These are phyloP conservation scores for Paramecium tetraurelia DNA, from an alignment of 73 alveolate genomes.

Conservation along the genomic window DNA sequence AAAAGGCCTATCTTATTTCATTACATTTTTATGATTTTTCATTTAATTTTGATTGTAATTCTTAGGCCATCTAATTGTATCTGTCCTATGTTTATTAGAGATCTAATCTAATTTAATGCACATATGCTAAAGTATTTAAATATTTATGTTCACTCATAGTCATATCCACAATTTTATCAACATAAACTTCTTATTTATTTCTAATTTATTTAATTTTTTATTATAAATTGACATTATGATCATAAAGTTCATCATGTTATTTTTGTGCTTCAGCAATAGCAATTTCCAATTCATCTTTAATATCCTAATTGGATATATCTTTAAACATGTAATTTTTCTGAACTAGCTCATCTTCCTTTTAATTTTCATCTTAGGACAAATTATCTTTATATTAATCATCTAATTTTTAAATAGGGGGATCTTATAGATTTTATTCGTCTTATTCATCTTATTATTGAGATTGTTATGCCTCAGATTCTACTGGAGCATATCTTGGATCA, in stretches of 20 bases:
- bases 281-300: constrained; percentile 77
- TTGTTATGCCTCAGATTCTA: constrained; percentile 73
- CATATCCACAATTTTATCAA: constrained; percentile 74
- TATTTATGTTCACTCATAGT: constrained; percentile 87
- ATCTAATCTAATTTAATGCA: constrained; percentile 88
- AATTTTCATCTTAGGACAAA: constrained; percentile 12
- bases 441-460: constrained; percentile 81
- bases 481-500: constrained; percentile 86
- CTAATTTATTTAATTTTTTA: constrained; percentile 68
- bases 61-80: constrained; percentile 87
- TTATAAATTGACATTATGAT: constrained; percentile 77
- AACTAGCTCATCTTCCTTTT: not conserved
- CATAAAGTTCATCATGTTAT: constrained; percentile 74
- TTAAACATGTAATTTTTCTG: constrained; percentile 50
- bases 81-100: constrained; percentile 88
- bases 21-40: constrained; percentile 92
- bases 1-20: constrained; percentile 88
- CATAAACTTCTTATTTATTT: constrained; percentile 68
- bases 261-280: constrained; percentile 84
- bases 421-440: constrained; percentile 60
- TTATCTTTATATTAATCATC: constrained; percentile 54
- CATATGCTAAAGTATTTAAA: constrained; percentile 90
- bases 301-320: constrained; percentile 70
- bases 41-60: constrained; percentile 77
- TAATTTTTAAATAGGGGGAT: not conserved